Base-by-base conservation (phyloP, 2,329 filamentous ascomycete genomes). In the Monilinia fructicola region DNA sequence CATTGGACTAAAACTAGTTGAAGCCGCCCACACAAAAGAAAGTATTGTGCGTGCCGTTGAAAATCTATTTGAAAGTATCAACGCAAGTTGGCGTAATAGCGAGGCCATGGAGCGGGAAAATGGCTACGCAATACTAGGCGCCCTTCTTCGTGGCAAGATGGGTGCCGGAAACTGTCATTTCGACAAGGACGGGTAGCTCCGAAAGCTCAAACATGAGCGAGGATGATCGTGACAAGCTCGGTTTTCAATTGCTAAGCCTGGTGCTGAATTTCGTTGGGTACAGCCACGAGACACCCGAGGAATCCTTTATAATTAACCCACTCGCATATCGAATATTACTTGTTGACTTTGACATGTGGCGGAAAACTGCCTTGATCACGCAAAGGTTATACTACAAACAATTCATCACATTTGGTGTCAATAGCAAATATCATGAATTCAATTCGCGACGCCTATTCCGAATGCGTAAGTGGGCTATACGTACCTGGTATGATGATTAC, bases 101-200 rank as follows among this genome's bases (percentile, higher is more conserved):
- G 96, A 99, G 77, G 93, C 95, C 35, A 97, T 99, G 90, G 95
- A 99, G 77, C 89, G 91, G 73, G 93, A 96, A 68, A 95, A 96
- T 72, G 96, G 94, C 0, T 99, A 97, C 76, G 90, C 91, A 35
- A 91, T 98, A 46, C 80, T 99, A 61, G 90, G 90, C 52, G 87
- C 93, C 77, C 83, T 98, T 23, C 79, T 99, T 31, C 88, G 92
- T 65, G 90, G 91, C 65, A 97, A 97, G 76, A 82, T 97, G 42
- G 90, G 90, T 6, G 72, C 74, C 59, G 83, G 83, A 61, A 61
- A 74, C 75, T 64, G 77, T 78, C 21, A 72, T 79, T 55, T 74
- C 71, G 72, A 78, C 56, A 71, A 77, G 69, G 72, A 74, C 66
- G 46, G 68, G 67, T 67, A 60, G 71, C 70, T 69, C 77, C 67